These are phyloP conservation scores for Rhytidhysteron rufulum DNA, from an alignment of 2,329 filamentous ascomycete genomes.

Conservation along the genomic window DNA sequence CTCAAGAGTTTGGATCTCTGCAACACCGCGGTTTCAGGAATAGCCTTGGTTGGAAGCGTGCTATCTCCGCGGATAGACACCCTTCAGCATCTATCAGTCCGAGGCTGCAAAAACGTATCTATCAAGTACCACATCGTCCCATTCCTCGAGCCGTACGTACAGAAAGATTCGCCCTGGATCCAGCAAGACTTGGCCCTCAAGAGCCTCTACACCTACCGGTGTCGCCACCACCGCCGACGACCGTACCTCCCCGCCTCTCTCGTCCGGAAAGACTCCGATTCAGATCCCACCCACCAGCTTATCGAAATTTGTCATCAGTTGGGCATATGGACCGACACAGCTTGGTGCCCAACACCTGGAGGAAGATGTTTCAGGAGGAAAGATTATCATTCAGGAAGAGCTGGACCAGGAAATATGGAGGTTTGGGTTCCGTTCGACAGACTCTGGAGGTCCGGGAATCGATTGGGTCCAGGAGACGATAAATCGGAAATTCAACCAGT, in stretches of 20 bases:
- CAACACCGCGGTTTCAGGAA: constrained; percentile 58
- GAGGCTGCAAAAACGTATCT: constrained; percentile 62
- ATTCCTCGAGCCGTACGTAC: constrained; percentile 46
- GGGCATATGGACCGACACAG: constrained; percentile 59
- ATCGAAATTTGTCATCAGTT: constrained; percentile 57
- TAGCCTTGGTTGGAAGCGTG: constrained; percentile 53
- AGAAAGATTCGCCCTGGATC: constrained; percentile 39
- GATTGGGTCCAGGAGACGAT: constrained; percentile 46
- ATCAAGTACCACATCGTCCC: constrained; percentile 63
- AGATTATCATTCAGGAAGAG: constrained; percentile 55
- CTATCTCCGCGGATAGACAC: constrained; percentile 52
- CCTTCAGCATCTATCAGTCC: constrained; percentile 57
- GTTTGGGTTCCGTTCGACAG: constrained; percentile 62
- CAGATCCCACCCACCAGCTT: constrained; percentile 58
- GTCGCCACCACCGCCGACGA: constrained; percentile 58
- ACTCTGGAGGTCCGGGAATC: constrained; percentile 57
- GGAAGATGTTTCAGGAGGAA: constrained; percentile 54
- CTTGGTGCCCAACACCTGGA: constrained; percentile 58
- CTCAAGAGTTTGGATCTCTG: constrained; percentile 57
- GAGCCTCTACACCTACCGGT: constrained; percentile 59
- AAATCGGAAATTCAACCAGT: constrained; percentile 28
- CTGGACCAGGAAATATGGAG: constrained; percentile 52
- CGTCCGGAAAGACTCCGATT: constrained; percentile 55
- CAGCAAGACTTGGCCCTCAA: constrained; percentile 51
- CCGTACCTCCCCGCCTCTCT: constrained; percentile 57